A percentile compares a stretch with the other conserved stretches of the same genome.
phyloP scores from a whole-genome alignment of 2,329 filamentous ascomycete species.

The Lachnellula hyalina region DNA sequence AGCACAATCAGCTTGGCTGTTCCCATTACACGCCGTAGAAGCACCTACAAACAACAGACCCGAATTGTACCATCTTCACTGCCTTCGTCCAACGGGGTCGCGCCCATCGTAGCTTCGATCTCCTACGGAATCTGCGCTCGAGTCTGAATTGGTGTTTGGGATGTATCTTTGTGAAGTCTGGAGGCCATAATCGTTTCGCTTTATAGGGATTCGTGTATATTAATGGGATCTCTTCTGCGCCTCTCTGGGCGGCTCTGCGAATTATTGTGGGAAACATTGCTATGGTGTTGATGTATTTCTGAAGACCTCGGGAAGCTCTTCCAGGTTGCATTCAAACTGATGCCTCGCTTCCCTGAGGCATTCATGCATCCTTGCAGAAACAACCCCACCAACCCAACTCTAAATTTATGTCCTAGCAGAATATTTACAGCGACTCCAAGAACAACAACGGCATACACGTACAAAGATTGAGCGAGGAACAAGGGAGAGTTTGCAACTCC shows the following conservation, averaged over 20 bases:
- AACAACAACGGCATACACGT: neutral
- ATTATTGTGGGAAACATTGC: conserved; percentile 44
- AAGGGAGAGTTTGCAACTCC: neutral
- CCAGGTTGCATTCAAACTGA: neutral
- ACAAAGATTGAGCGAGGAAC: conserved; percentile 3
- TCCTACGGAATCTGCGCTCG: conserved; percentile 72
- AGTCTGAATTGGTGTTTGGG: conserved; percentile 70
- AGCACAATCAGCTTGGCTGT: conserved; percentile 8
- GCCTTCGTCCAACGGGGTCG: conserved; percentile 61
- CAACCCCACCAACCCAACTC: conserved; percentile 19
- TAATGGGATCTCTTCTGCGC: conserved; percentile 25
- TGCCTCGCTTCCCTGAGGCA: neutral
- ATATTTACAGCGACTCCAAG: conserved; percentile 2
- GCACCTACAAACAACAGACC: conserved; percentile 28
- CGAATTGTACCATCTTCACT: conserved; percentile 56
- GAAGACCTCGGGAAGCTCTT: neutral
- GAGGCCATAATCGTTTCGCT: conserved; percentile 71
- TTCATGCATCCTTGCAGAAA: conserved; percentile 6
- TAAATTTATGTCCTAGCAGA: conserved; percentile 11
- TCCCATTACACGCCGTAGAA: neutral
- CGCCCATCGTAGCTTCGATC: conserved; percentile 55
- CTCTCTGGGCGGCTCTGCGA: conserved; percentile 36
- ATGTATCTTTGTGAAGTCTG: conserved; percentile 65
- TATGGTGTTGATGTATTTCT: conserved; percentile 14
- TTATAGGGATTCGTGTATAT: conserved; percentile 52